Conservation (phyloP, 345 rosid species). For the Rhodamnia rubescens region DNA sequence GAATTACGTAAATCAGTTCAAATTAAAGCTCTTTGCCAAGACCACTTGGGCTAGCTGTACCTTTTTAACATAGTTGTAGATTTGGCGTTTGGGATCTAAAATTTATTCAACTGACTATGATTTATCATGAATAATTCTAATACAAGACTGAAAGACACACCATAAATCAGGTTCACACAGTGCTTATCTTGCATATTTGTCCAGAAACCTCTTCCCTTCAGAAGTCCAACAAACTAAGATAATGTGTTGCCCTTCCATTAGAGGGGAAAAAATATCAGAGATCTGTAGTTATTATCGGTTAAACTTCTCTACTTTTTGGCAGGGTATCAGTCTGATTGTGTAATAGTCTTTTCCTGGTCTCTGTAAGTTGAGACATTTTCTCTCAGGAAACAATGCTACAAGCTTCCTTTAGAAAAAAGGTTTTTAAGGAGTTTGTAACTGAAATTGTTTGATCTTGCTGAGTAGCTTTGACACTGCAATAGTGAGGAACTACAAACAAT, state of each 20-base stretch:
- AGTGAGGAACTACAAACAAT: background rate
- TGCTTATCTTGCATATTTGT: background rate
- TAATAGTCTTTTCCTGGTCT: background rate
- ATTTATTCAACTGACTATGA: background rate
- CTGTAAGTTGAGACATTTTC: background rate
- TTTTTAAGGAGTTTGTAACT: background rate
- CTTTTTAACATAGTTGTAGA: background rate
- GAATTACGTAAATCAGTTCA: background rate
- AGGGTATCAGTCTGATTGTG: background rate
- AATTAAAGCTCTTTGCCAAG: background rate
- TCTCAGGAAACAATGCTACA: background rate
- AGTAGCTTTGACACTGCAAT: background rate
- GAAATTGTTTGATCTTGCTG: background rate
- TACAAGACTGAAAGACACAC: background rate
- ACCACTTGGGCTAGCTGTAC: background rate
- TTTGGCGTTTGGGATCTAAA: background rate
- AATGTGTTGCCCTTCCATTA: background rate
- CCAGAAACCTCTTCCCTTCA: background rate
- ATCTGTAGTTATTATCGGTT: background rate
- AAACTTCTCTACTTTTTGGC: background rate
- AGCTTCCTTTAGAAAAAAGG: background rate
- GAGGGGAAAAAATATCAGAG: background rate
- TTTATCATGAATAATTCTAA: background rate
- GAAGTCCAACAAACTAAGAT: background rate
- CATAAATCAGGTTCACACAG: background rate